A percentile compares a stretch with the other conserved stretches of the same genome.
These are phyloP conservation scores for Lecanicillium sp. DNA, from an alignment of 2,329 filamentous ascomycete genomes.

Conservation along the genomic window DNA sequence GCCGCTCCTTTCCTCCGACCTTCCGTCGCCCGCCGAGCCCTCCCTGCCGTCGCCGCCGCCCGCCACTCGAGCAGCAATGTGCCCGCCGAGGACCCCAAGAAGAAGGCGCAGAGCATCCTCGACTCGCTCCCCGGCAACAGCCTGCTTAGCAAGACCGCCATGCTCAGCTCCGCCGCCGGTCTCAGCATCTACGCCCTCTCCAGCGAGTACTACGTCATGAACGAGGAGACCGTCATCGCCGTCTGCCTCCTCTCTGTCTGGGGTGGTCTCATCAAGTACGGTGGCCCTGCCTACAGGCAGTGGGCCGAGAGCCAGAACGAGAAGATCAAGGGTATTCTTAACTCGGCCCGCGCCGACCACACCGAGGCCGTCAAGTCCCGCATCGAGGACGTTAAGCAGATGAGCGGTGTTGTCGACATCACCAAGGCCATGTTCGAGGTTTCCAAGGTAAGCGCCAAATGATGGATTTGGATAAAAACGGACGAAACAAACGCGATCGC, in stretches of 20 bases:
- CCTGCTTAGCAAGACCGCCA: conserved; percentile 91
- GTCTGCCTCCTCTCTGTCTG: conserved; percentile 92
- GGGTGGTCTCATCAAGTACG: conserved; percentile 86
- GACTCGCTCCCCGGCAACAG: conserved; percentile 89
- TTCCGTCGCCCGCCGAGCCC: conserved; percentile 65
- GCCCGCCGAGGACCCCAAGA: conserved; percentile 83
- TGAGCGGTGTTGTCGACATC: conserved; percentile 88
- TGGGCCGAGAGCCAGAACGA: conserved; percentile 86
- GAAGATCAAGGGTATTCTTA: conserved; percentile 93
- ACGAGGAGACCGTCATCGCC: conserved; percentile 95
- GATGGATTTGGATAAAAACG: conserved; percentile 11
- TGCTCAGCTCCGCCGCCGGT: conserved; percentile 88
- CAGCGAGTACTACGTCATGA: conserved; percentile 99
- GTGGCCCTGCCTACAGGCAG: conserved; percentile 83
- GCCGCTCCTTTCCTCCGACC: conserved; percentile 81
- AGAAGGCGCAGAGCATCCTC: conserved; percentile 93
- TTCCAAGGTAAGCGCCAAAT: conserved; percentile 68
- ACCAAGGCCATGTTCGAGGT: conserved; percentile 97
- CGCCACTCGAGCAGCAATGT: conserved; percentile 65
- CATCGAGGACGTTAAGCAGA: conserved; percentile 91
- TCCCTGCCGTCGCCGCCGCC: conserved; percentile 68
- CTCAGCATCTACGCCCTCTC: conserved; percentile 91
- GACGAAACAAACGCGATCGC: conserved; percentile 9
- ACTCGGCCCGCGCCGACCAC: conserved; percentile 89
- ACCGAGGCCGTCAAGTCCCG: conserved; percentile 90